Evolutionary conservation across 495 filamentous ascomycete species (phyloP).

Genomic region (Daldinia childiae): DNA sequence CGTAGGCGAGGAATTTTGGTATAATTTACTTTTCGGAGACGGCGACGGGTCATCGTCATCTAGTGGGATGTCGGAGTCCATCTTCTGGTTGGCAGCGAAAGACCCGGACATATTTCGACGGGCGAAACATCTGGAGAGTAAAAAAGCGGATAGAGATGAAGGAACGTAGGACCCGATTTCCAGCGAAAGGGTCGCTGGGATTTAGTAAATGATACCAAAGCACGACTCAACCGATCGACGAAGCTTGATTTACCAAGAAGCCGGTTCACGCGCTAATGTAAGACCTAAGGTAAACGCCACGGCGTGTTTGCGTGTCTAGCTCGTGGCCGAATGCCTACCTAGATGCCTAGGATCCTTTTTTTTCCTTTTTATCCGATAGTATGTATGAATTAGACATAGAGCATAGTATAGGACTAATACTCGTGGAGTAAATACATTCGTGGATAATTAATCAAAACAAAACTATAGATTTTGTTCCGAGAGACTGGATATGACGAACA

Average conservation of each 20-base stretch:
- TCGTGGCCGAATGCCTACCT: constrained; percentile 35
- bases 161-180: constrained; percentile 6
- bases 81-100: constrained; percentile 27
- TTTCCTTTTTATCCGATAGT: constrained; percentile 20
- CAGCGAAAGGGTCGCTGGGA: constrained; percentile 30
- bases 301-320: constrained; percentile 31
- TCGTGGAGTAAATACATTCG: background rate
- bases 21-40: constrained; percentile 15
- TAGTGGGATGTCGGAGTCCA: constrained; percentile 17
- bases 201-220: constrained; percentile 35
- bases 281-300: constrained; percentile 35
- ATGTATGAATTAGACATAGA: background rate
- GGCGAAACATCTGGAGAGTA: constrained; percentile 1
- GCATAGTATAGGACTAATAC: background rate
- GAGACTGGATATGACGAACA: background rate
- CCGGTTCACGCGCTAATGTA: constrained; percentile 42
- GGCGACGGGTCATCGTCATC: constrained; percentile 33
- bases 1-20: constrained; percentile 3
- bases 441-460: background rate
- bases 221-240: constrained; percentile 16
- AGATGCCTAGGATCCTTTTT: background rate
- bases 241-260: constrained; percentile 37
- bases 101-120: constrained; percentile 21
- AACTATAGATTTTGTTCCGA: background rate
- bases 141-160: constrained; percentile 3